These are phyloP conservation scores for Pterocarpus santalinus DNA, from an alignment of 306 rosid genomes.

Conservation along the genomic window DNA sequence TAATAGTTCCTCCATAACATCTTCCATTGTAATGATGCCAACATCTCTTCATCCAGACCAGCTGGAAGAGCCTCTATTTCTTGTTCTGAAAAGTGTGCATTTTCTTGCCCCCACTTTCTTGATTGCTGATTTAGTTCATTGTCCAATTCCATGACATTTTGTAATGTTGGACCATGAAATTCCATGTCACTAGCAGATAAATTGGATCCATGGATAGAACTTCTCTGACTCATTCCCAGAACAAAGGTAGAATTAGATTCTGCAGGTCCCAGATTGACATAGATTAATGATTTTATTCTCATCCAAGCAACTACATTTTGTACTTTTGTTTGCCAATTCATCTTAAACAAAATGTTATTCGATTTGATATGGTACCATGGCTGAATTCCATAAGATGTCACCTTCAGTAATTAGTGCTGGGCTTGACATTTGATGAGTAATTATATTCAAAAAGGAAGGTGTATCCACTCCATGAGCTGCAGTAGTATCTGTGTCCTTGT, in stretches of 20 bases:
- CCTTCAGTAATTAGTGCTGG: slow-evolving; percentile 46
- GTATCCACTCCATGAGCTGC: slow-evolving; percentile 37
- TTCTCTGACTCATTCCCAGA: slow-evolving; percentile 44
- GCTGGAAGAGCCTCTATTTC: slow-evolving; percentile 51
- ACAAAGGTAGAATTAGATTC: slow-evolving; percentile 41
- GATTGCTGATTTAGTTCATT: slow-evolving; percentile 35
- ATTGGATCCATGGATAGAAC: slow-evolving; percentile 19
- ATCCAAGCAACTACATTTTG: background rate
- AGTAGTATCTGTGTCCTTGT: slow-evolving; percentile 37
- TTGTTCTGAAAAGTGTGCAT: slow-evolving; percentile 32
- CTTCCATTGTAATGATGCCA: slow-evolving; percentile 89
- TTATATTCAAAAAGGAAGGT: slow-evolving; percentile 34
- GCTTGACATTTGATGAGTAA: slow-evolving; percentile 40
- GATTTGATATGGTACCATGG: background rate
- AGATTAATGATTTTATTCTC: slow-evolving; percentile 13
- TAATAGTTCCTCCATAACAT: slow-evolving; percentile 83
- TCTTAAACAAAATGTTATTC: background rate
- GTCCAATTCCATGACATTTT: slow-evolving; percentile 43
- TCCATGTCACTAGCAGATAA: slow-evolving; percentile 32
- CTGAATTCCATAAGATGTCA: slow-evolving; percentile 27
- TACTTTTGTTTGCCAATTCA: background rate
- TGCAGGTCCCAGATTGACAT: slow-evolving; percentile 28
- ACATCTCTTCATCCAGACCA: slow-evolving; percentile 63
- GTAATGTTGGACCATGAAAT: slow-evolving; percentile 44
- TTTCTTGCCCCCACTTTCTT: slow-evolving; percentile 37